Base-by-base conservation (phyloP, 2,329 filamentous ascomycete genomes). In the Xylaria sp. region DNA sequence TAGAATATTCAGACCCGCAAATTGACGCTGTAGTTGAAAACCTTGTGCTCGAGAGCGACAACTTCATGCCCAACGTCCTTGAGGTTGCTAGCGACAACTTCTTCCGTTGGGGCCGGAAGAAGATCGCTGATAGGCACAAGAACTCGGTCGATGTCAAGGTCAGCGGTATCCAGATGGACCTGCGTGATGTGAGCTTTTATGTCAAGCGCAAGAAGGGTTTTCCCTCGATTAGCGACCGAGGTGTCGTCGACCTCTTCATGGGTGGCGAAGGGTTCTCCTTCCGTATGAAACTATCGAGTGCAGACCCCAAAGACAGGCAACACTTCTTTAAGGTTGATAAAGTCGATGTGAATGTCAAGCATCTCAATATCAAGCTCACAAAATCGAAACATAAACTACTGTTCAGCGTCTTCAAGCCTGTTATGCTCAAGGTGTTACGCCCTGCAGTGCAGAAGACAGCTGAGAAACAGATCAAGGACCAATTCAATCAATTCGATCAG, bases 271-370 rank as follows among this genome's bases (percentile, higher is more conserved):
- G 95, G 35, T 89, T 99, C 75, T 90, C 90, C 72, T 97, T 98
- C 85, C 93, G 93, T 78, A 87, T 98, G 73, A 91, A 92, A 74
- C 85, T 97, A 69, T 91, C 93, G 58, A 93, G 89, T 47, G 89
- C 92, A 2, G 88, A 94, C 54, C 86, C 89, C 74, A 83, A 81
- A 19, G 93, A 97, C 71, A 81, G 83, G 27, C 87, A 91, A 71
- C 88, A 95, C 76, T 95, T 96, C 79, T 94, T 98, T 86, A 97
- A 97, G 85, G 85, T 98, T 63, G 92, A 96, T 73, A 93, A 90
- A 76, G 90, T 97, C 3, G 83, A 90, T 40, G 91, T 96, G 19
- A 88, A 92, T 70, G 86, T 97, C 68, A 90, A 91, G 79, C 76
- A 93, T 72, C 83, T 97, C 60, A 86, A 90, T 69, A 88, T 99